Percentiles rank a stretch among this genome's conserved stretches.
These are phyloP conservation scores for Harringtonia lauricola DNA, from an alignment of 2,329 filamentous ascomycete species.

Conservation along the genomic window DNA sequence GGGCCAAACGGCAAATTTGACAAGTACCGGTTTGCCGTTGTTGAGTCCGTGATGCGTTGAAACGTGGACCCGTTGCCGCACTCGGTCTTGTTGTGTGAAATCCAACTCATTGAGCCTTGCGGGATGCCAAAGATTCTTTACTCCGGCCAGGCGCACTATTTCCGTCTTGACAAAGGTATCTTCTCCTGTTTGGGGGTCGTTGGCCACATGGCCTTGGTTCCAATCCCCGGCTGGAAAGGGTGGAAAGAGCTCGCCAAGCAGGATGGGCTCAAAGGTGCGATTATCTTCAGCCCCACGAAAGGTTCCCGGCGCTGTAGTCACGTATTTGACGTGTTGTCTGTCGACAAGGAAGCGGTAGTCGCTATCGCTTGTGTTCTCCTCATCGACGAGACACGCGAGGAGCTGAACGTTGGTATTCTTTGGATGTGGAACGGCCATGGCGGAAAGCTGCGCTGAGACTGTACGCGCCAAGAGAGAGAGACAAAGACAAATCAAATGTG, in stretches of 20 bases:
- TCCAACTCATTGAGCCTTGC: conserved; percentile 22
- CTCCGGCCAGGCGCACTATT: too few relatives aligned
- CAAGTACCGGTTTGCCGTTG: conserved; percentile 7
- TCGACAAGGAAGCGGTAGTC: not conserved
- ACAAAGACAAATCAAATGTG: not conserved
- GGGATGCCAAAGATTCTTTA: too few relatives aligned
- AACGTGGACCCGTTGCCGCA: conserved; percentile 17
- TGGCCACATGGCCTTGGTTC: conserved; percentile 26
- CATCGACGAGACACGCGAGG: not conserved
- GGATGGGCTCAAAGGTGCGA: conserved; percentile 19
- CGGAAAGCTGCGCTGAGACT: too few relatives aligned
- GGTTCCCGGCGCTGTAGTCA: conserved; percentile 24
- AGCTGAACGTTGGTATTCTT: not conserved
- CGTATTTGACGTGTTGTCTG: conserved; percentile 27
- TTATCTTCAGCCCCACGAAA: conserved; percentile 17
- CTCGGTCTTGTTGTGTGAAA: conserved; percentile 12
- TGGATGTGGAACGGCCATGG: not conserved
- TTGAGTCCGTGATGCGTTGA: conserved; percentile 9
- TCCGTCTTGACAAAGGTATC: conserved; percentile 17
- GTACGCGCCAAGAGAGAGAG: not conserved
- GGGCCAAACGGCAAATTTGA: conserved; percentile 14
- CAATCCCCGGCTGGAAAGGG: conserved; percentile 27
- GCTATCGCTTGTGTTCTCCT: not conserved
- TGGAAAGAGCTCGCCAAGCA: conserved; percentile 22
- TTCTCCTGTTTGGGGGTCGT: too few relatives aligned